phyloP scores from a whole-genome alignment of 202 grass and related monocot genomes.

The Schoenoplectus triqueter region DNA sequence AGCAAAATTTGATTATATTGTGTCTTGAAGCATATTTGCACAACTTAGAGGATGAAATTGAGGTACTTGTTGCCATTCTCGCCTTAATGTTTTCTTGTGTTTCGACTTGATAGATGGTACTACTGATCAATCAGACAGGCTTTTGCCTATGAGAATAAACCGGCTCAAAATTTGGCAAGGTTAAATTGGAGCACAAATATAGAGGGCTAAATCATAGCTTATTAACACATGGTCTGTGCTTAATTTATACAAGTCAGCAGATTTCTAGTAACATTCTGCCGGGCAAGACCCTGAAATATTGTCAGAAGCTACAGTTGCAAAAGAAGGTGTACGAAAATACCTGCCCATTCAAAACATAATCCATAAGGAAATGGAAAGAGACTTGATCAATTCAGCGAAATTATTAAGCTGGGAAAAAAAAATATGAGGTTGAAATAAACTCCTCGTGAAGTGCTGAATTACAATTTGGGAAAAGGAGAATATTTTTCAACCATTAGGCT shows the following conservation, averaged over 20 bases:
- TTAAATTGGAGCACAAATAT: not conserved
- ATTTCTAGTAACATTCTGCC: constrained; percentile 34
- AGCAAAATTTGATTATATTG: not conserved
- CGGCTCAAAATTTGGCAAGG: not conserved
- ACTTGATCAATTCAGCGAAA: not conserved
- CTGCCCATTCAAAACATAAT: constrained; percentile 49
- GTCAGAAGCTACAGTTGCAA: constrained; percentile 69
- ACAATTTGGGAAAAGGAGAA: not conserved
- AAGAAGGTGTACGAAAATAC: constrained; percentile 73
- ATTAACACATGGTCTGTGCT: not conserved
- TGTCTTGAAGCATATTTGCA: not conserved
- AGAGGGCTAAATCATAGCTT: not conserved
- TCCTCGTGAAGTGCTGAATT: not conserved
- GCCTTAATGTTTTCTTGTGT: not conserved
- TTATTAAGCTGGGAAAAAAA: constrained; percentile 14
- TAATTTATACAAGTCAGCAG: not conserved
- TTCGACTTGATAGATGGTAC: not conserved
- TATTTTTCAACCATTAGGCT: too few species aligned
- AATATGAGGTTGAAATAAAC: not conserved
- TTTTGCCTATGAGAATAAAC: not conserved
- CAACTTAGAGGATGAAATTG: not conserved
- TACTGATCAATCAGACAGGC: not conserved
- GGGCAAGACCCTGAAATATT: constrained; percentile 78
- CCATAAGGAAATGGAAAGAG: constrained; percentile 13
- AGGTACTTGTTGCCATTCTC: not conserved